Evolutionary conservation across 1,139 yeast genomes (phyloP).

Genomic region (Entelexis paramagnoliae): DNA sequence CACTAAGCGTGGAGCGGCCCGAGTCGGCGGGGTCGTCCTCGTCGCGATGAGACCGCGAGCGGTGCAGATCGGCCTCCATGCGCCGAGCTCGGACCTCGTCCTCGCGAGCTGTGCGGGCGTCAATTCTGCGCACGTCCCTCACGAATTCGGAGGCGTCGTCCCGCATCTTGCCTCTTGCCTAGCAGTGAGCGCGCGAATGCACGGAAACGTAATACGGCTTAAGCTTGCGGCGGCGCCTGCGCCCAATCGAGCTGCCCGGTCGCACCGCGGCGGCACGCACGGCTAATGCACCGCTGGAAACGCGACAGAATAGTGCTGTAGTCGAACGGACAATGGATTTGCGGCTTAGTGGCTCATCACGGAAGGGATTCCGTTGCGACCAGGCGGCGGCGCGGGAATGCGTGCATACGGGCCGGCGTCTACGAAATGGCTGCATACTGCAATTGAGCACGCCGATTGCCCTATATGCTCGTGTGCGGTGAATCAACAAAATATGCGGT

Average conservation of each 20-base stretch:
- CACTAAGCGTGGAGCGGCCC: not conserved
- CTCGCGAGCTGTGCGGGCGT: constrained; percentile 32
- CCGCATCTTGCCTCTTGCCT: constrained; percentile 1
- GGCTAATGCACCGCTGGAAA: too few species aligned
- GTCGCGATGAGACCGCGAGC: constrained; percentile 28
- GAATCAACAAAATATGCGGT: too few species aligned
- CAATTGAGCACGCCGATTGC: too few species aligned
- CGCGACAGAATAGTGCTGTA: too few species aligned
- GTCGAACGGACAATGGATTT: too few species aligned
- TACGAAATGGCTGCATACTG: too few species aligned
- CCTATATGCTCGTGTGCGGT: too few species aligned
- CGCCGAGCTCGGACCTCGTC: constrained; percentile 32
- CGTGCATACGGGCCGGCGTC: too few species aligned
- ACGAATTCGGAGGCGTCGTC: constrained; percentile 33
- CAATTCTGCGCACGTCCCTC: constrained; percentile 31
- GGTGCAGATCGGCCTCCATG: constrained; percentile 30
- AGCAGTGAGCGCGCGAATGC: not conserved
- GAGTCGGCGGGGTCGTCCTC: constrained; percentile 23
- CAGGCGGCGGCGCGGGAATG: too few species aligned
- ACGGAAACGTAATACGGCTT: not conserved
- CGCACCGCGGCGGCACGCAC: not conserved
- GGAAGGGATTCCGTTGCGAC: too few species aligned
- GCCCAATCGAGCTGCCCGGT: not conserved
- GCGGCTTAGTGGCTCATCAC: too few species aligned
- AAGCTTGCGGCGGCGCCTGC: not conserved